Evolutionary conservation across 164 flowering plant genomes (phyloP).

Genomic region (Sedum album): DNA sequence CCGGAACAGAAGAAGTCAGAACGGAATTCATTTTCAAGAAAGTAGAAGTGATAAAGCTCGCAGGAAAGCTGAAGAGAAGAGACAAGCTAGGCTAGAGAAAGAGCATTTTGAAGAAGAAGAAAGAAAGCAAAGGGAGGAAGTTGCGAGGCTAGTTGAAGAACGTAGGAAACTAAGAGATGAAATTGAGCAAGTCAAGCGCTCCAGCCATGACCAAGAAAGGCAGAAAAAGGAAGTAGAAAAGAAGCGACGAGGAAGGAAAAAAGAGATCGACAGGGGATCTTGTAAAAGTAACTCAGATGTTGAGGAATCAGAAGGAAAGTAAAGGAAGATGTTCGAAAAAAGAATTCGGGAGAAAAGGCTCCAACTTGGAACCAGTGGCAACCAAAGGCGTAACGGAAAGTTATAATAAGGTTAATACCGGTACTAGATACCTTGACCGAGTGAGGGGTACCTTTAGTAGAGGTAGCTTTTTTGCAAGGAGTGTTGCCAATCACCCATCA

Average conservation of each 20-base stretch:
- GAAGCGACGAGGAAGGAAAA: constrained; percentile 69
- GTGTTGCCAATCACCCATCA: constrained; percentile 25
- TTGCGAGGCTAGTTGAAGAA: constrained; percentile 78
- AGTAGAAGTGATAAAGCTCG: background rate
- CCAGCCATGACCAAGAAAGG: constrained; percentile 34
- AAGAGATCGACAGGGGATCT: constrained; percentile 73
- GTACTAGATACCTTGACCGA: constrained; percentile 65
- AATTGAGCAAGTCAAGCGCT: constrained; percentile 40
- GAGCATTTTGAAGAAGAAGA: background rate
- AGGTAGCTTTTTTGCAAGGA: constrained; percentile 61
- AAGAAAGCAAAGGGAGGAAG: background rate
- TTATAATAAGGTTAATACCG: constrained; percentile 43
- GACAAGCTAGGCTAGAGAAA: background rate
- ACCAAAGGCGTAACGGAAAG: constrained; percentile 28
- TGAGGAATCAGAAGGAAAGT: constrained; percentile 62
- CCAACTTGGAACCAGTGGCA: constrained; percentile 31
- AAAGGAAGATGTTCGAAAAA: constrained; percentile 52
- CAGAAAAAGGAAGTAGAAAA: constrained; percentile 69
- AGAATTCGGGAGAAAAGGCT: constrained; percentile 31
- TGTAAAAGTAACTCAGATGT: constrained; percentile 85
- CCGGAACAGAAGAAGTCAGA: background rate
- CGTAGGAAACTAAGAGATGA: constrained; percentile 73
- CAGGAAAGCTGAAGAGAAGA: background rate
- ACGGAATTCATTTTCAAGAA: background rate
- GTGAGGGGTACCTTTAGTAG: constrained; percentile 74